Conservation (phyloP, 805 yeast species). For the Lipomyces spencermartinsiae region DNA sequence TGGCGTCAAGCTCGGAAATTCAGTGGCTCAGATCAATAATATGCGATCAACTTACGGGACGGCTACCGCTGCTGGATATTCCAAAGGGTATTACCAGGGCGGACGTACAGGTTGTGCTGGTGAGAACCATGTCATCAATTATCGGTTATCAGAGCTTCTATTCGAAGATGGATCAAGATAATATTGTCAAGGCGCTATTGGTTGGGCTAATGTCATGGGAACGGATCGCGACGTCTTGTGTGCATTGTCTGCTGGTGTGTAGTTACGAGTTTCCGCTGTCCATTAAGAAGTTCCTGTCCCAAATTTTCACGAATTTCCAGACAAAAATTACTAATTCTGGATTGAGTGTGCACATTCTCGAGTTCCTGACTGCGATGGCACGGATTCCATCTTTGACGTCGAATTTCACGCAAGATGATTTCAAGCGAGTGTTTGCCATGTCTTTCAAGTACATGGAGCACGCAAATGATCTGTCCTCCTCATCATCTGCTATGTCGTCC, state of each 20-base stretch:
- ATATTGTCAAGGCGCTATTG: conserved; percentile 63
- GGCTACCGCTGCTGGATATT: conserved; percentile 52
- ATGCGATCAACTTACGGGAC: conserved; percentile 64
- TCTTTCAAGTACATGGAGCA: conserved; percentile 80
- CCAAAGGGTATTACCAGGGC: conserved; percentile 58
- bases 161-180: conserved; percentile 65
- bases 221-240: conserved; percentile 75
- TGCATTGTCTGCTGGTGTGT: conserved; percentile 75
- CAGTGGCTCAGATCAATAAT: conserved; percentile 53
- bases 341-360: conserved; percentile 76
- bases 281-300: conserved; percentile 61
- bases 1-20: conserved; percentile 51
- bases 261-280: conserved; percentile 82
- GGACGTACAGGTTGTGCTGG: conserved; percentile 69
- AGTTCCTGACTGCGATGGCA: conserved; percentile 70
- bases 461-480: conserved; percentile 55
- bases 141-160: conserved; percentile 63
- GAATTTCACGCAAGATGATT: conserved; percentile 77
- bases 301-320: conserved; percentile 75
- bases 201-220: conserved; percentile 76
- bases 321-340: conserved; percentile 72
- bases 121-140: conserved; percentile 61
- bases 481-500: conserved; percentile 43
- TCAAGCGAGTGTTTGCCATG: conserved; percentile 79
- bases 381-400: conserved; percentile 70